These are phyloP conservation scores for Wickerhamiella azyma DNA, from an alignment of 805 yeast genomes.

Conservation along the genomic window DNA sequence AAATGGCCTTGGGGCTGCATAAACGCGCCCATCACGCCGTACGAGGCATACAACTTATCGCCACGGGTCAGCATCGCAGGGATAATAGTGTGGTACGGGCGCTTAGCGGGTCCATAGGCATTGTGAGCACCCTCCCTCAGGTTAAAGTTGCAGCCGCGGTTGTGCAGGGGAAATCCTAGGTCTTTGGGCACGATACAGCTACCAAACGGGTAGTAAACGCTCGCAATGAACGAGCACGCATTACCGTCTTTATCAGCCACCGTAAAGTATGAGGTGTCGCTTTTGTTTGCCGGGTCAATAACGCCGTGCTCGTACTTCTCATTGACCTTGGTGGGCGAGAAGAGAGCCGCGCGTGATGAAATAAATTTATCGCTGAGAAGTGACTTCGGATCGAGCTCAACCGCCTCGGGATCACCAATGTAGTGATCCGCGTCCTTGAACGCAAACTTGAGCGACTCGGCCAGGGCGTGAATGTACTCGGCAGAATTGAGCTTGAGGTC, in stretches of 20 bases:
- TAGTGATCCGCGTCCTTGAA: constrained; percentile 65
- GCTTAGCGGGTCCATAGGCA: constrained; percentile 50
- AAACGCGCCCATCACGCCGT: constrained; percentile 78
- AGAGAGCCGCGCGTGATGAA: constrained; percentile 35
- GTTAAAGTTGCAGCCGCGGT: constrained; percentile 66
- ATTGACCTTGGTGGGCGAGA: constrained; percentile 31
- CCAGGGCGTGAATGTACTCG: constrained; percentile 54
- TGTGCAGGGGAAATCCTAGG: constrained; percentile 57
- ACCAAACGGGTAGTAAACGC: constrained; percentile 58
- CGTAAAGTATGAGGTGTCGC: constrained; percentile 61
- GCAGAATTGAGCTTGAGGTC: constrained; percentile 44
- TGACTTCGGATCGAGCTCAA: constrained; percentile 28
- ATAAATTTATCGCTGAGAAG: constrained; percentile 40
- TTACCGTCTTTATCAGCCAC: constrained; percentile 57
- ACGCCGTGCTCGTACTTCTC: constrained; percentile 32
- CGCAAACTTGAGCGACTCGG: constrained; percentile 57
- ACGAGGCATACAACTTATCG: constrained; percentile 49
- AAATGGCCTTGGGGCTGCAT: constrained; percentile 81
- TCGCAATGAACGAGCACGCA: constrained; percentile 70
- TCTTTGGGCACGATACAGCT: constrained; percentile 47
- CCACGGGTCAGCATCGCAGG: constrained; percentile 60
- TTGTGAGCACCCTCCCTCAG: constrained; percentile 44
- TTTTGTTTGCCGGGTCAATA: constrained; percentile 38
- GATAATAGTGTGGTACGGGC: constrained; percentile 73
- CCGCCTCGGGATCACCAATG: constrained; percentile 42